These are phyloP conservation scores for Phaffomyces opuntiae DNA, from an alignment of 805 yeast species.

Conservation along the genomic window DNA sequence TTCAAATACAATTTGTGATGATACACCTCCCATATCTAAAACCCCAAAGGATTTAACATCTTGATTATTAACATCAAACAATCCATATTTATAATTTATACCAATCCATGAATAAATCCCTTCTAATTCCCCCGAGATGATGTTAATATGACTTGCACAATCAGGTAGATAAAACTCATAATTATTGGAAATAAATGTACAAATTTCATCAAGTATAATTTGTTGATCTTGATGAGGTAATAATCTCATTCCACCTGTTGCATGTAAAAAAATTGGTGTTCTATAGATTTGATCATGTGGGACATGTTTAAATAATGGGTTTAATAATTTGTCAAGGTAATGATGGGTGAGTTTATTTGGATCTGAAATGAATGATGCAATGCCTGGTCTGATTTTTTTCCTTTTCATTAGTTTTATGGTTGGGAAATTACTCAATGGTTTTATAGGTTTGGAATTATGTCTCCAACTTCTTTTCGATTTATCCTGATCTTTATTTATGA, in stretches of 20 bases:
- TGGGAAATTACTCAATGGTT: slow-evolving; percentile 4
- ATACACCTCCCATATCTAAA: slow-evolving; percentile 99
- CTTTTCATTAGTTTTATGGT: slow-evolving; percentile 12
- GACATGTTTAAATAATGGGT: slow-evolving; percentile 40
- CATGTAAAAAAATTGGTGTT: slow-evolving; percentile 64
- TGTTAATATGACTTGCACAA: slow-evolving; percentile 50
- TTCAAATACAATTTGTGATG: slow-evolving; percentile 67
- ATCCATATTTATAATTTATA: slow-evolving; percentile 46
- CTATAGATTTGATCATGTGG: slow-evolving; percentile 54
- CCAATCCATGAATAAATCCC: slow-evolving; percentile 66
- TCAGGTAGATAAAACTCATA: slow-evolving; percentile 54
- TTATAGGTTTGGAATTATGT: background rate
- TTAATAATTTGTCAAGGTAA: slow-evolving; percentile 43
- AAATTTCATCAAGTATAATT: slow-evolving; percentile 38
- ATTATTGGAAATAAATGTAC: slow-evolving; percentile 39
- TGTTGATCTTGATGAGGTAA: slow-evolving; percentile 46
- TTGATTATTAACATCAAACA: slow-evolving; percentile 28
- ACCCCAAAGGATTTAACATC: slow-evolving; percentile 49
- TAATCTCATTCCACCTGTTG: slow-evolving; percentile 64
- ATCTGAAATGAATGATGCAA: slow-evolving; percentile 40
- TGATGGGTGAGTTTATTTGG: slow-evolving; percentile 46
- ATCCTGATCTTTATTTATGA: too few species aligned
- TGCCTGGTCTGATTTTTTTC: slow-evolving; percentile 43
- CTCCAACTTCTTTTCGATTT: slow-evolving; percentile 3
- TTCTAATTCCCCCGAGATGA: slow-evolving; percentile 59